Evolutionary conservation across 192 early-diverging fungal species (phyloP).

Genomic region (Mortierella alpina): DNA sequence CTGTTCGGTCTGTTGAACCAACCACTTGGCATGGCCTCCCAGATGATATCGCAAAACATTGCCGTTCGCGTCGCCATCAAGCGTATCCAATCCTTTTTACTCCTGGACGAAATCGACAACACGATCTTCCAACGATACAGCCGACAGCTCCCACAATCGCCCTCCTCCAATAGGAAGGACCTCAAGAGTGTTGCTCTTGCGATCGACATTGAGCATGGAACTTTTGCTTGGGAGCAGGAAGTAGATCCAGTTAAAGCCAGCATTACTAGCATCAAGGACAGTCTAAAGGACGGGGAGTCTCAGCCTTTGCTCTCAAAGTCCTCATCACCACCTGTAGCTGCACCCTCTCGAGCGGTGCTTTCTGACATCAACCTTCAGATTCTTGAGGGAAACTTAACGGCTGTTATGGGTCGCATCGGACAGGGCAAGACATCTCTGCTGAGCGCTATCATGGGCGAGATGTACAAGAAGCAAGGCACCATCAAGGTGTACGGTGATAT

Average conservation of each 20-base stretch:
- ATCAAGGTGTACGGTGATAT: conserved; percentile 66
- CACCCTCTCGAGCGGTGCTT: conserved; percentile 22
- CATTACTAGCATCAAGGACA: background rate
- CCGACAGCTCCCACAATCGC: background rate
- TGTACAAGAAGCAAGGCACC: conserved; percentile 66
- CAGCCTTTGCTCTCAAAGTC: background rate
- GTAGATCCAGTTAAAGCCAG: background rate
- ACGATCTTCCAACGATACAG: conserved; percentile 1
- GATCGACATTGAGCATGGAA: background rate
- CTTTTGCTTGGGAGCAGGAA: conserved; percentile 6
- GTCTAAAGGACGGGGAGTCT: background rate
- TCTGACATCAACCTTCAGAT: conserved; percentile 53
- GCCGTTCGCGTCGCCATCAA: conserved; percentile 16
- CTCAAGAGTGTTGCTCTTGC: conserved; percentile 3
- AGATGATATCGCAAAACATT: conserved; percentile 15
- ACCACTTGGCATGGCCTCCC: conserved; percentile 30
- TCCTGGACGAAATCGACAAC: conserved; percentile 17
- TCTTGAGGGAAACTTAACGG: conserved; percentile 55
- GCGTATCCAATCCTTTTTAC: conserved; percentile 25
- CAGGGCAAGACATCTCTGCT: conserved; percentile 81
- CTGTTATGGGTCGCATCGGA: conserved; percentile 76
- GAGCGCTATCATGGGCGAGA: conserved; percentile 81
- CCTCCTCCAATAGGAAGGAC: background rate
- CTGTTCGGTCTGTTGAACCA: conserved; percentile 38
- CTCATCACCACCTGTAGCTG: conserved; percentile 4